Evolutionary conservation across 1,139 yeast genomes (phyloP).

Genomic region (Suzukiozyma palmioleophila): DNA sequence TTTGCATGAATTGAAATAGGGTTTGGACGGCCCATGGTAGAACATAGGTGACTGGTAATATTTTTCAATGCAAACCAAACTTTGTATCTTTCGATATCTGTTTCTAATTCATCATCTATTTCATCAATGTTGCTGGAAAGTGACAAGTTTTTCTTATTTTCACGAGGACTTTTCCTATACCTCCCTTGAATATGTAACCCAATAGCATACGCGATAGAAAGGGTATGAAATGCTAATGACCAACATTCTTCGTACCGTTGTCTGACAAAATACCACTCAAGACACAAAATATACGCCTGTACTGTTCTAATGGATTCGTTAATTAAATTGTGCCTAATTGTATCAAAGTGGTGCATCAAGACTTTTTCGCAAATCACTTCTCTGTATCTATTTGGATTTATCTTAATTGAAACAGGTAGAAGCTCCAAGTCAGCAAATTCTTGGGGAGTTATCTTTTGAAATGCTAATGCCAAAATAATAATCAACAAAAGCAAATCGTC

Average conservation of each 20-base stretch:
- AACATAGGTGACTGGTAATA: slow-evolving; percentile 45
- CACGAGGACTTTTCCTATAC: slow-evolving; percentile 11
- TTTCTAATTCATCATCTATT: slow-evolving; percentile 23
- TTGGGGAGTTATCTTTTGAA: slow-evolving; percentile 37
- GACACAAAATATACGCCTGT: slow-evolving; percentile 46
- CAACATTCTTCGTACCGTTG: slow-evolving; percentile 48
- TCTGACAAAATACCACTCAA: slow-evolving; percentile 47
- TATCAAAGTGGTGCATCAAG: slow-evolving; percentile 33
- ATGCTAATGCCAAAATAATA: slow-evolving; percentile 39
- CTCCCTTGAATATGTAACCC: slow-evolving; percentile 48
- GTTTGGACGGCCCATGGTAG: slow-evolving; percentile 52
- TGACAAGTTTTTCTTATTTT: background rate
- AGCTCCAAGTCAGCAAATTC: slow-evolving; percentile 25
- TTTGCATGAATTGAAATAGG: slow-evolving; percentile 51
- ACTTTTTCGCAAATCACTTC: slow-evolving; percentile 26
- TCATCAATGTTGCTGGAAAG: slow-evolving; percentile 9
- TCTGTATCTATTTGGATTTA: slow-evolving; percentile 22
- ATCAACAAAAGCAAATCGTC: slow-evolving; percentile 45
- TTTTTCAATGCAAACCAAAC: slow-evolving; percentile 50
- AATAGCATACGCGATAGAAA: slow-evolving; percentile 47
- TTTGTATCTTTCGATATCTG: slow-evolving; percentile 34
- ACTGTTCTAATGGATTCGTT: slow-evolving; percentile 45
- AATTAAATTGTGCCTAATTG: slow-evolving; percentile 42
- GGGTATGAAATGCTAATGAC: slow-evolving; percentile 46
- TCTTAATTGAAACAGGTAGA: slow-evolving; percentile 14